Conservation (phyloP, 1,284 basidiomycete genomes). For the Rhodotorula sp. region DNA sequence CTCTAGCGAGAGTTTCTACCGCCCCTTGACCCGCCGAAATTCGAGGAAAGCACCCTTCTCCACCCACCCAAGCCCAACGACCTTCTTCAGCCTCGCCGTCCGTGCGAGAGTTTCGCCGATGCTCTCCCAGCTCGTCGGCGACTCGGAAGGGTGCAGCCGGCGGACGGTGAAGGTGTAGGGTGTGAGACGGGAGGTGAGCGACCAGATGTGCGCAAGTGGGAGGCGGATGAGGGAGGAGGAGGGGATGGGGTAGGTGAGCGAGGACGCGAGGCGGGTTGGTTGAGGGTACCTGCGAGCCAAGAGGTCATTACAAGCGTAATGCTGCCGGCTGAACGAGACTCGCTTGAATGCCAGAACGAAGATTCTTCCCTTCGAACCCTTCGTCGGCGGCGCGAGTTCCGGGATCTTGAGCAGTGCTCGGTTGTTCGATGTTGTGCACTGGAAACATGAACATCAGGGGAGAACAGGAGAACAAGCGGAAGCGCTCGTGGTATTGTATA, state of each 20-base stretch:
- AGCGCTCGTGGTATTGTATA: neutral
- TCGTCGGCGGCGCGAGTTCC: neutral
- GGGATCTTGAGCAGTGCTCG: conserved; percentile 36
- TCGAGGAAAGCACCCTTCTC: conserved; percentile 32
- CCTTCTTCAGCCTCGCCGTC: conserved; percentile 23
- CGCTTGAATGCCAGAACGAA: conserved; percentile 39
- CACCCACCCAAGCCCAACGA: conserved; percentile 25
- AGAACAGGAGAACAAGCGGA: too few relatives aligned
- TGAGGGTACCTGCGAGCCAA: conserved; percentile 21
- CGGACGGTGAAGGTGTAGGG: conserved; percentile 24
- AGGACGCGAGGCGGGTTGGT: conserved; percentile 27
- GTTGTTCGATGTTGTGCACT: conserved; percentile 40
- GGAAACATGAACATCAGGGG: neutral
- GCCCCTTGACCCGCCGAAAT: conserved; percentile 12
- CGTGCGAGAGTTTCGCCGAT: conserved; percentile 24
- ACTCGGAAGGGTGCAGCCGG: conserved; percentile 19
- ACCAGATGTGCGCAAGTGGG: conserved; percentile 22
- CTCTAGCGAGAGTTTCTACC: neutral
- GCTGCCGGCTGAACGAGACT: neutral
- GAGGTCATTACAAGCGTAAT: neutral
- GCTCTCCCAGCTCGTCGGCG: conserved; percentile 12
- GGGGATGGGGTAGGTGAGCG: conserved; percentile 38
- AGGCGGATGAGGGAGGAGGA: neutral
- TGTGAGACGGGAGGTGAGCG: conserved; percentile 15
- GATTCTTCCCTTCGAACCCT: neutral